Evolutionary conservation across 768 basidiomycete species (phyloP), one percentile per base, ranked within the genome.

Genomic region (Kwoniella dendrophila): DNA sequence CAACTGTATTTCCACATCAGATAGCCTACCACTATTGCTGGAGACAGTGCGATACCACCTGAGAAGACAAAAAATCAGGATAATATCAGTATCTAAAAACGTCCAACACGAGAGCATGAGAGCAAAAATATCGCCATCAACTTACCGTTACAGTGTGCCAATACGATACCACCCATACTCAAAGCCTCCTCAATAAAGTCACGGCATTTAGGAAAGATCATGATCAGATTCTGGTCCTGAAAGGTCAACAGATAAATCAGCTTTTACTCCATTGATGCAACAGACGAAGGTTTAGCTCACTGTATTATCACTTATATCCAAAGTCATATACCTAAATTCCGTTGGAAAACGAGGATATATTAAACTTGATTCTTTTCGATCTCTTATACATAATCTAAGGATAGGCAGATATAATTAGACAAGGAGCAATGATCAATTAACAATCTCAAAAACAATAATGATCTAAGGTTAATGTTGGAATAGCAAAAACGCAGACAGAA

Each of bases 171-270:
- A 11, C 71, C 73, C 10, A 40, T 48, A 10, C 38, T 40, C 52
- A 77, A 65, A n/a, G 76, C 77, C 4, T 65, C 41, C 14, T 72
- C 62, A 48, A 80, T 80, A 62, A 77, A 80, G 4, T 57, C 59
- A 16, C 44, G 54, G 27, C 64, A 76, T 61, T 63, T 54, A 0
- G 76, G 71, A 38, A 80, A 74, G 49, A 72, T 62, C 14, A 63
- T 65, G 49, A 80, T 80, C 45, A 80, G 63, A 43, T 77, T 77
- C 47, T 79, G 78, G 55, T 77, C 73, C 75, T 76, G 48, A n/a
- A 36, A 27, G 41, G 41, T 47, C 7, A 33, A 26, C 16, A 20
- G 16, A 52, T 20, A 18, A 27, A 7, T 20, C 26, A 30, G 47
- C 16, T 33, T 14, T 10, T n/a, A 4, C 14, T n/a, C n/a, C n/a